Base-by-base conservation (phyloP, 176 grass and related monocot genomes). In the Carex littledalei region DNA sequence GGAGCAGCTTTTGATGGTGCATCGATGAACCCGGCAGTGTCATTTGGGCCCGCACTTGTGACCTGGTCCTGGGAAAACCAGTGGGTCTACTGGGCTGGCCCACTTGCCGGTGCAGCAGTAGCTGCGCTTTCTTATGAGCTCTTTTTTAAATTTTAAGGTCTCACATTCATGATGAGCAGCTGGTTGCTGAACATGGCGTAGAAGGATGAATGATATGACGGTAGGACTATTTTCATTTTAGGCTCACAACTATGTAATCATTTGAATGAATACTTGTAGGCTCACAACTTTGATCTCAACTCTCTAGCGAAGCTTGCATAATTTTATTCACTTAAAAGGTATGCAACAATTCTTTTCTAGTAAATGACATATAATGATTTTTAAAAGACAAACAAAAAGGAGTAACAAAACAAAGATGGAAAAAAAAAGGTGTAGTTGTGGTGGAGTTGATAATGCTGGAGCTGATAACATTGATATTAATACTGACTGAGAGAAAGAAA, bases 51-150 rank as follows among this genome's bases (percentile, higher is more conserved):
- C 0, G 84, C 87, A 10, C 32, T 89, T 6, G 22, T 89, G 26
- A 89, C 63, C 66, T 85, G 83, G 87, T 75, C 64, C 37, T 89
- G 83, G 83, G 24, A 59, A 34, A 2, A 89, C 76, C 87, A 85
- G 10, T 89, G 87, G 87, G 17, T 89, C 31, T 89, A 89, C 77
- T 89, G 87, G 87, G 35, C 71, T 3, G 87, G 87, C 37, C 87
- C 87, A 1, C 65, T 89, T 63, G 61, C 84, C 1, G 87, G 87
- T 35, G 82, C 76, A 14, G 83, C 41, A 35, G 34, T 89, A 14
- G 87, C 87, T 3, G 83, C 72, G 1, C 14, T 89, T 50, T 9
- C 49, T 58, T 89, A 86, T 63, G 82, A 89, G 43, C 60, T 83
- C 15, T 68, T 83, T 66, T 68, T 83, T 17, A 66, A 66, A 24